These are phyloP conservation scores for Diaporthe vexans DNA, from an alignment of 2,329 filamentous ascomycete species.

Conservation along the genomic window DNA sequence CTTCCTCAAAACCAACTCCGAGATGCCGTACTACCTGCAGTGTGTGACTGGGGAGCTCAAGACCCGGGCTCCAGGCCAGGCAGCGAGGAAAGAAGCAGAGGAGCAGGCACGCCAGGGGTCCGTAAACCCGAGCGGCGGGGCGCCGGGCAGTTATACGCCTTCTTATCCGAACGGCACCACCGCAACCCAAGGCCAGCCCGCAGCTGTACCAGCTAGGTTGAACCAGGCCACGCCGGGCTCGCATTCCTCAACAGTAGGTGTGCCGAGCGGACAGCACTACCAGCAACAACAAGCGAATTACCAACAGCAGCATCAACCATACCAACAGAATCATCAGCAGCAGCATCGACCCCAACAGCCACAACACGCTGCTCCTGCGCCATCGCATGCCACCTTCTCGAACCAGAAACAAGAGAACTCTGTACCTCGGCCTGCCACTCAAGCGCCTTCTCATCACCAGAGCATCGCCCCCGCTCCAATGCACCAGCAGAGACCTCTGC, in stretches of 20 bases:
- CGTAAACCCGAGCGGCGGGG: slow-evolving; percentile 66
- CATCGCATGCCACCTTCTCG: background rate
- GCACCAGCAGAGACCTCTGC: slow-evolving; percentile 37
- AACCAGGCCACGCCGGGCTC: slow-evolving; percentile 27
- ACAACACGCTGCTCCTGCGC: slow-evolving; percentile 30
- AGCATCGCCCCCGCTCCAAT: slow-evolving; percentile 39
- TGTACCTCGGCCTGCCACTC: slow-evolving; percentile 22
- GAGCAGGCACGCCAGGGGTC: slow-evolving; percentile 74
- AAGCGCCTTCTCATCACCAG: slow-evolving; percentile 37
- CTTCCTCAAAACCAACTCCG: slow-evolving; percentile 91
- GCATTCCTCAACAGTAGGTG: slow-evolving; percentile 11
- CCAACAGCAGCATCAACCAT: slow-evolving; percentile 41
- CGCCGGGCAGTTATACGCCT: slow-evolving; percentile 57
- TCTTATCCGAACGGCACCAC: slow-evolving; percentile 36
- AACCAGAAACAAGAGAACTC: slow-evolving; percentile 25
- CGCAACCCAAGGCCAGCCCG: slow-evolving; percentile 19
- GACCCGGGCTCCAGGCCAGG: slow-evolving; percentile 82
- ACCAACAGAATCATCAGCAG: slow-evolving; percentile 37
- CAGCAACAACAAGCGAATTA: slow-evolving; percentile 34
- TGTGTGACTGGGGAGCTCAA: slow-evolving; percentile 92
- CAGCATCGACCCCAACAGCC: slow-evolving; percentile 37
- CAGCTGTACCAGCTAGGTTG: slow-evolving; percentile 32
- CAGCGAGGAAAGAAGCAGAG: slow-evolving; percentile 77
- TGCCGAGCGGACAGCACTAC: slow-evolving; percentile 25
- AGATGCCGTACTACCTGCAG: slow-evolving; percentile 89